Evolutionary conservation across 2,329 filamentous ascomycete species (phyloP).

Genomic region (Penicillium hesseltinei): DNA sequence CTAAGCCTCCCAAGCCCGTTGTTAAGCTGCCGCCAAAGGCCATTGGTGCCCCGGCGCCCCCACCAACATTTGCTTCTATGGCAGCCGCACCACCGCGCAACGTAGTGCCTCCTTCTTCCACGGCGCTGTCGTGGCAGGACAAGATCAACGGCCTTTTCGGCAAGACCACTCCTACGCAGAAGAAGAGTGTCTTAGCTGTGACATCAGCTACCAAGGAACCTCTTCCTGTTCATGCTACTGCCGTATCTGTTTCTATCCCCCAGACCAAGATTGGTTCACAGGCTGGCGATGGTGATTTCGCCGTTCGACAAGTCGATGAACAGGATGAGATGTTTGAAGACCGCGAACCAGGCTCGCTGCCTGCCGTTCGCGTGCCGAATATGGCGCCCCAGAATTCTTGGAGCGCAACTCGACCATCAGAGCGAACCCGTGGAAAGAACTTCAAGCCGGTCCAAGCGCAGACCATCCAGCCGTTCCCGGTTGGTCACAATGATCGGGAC

Average conservation of each 20-base stretch:
- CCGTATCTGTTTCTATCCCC: constrained; percentile 72
- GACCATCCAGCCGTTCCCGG: constrained; percentile 46
- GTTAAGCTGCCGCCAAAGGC: constrained; percentile 73
- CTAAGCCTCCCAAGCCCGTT: constrained; percentile 67
- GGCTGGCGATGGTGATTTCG: constrained; percentile 47
- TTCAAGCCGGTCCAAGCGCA: constrained; percentile 56
- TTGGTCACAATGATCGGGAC: constrained; percentile 41
- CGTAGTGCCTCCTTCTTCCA: constrained; percentile 43
- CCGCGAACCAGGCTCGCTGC: constrained; percentile 76
- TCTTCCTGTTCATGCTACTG: constrained; percentile 57
- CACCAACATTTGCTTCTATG: constrained; percentile 48
- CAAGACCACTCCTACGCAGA: constrained; percentile 55
- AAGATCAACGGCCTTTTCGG: constrained; percentile 75
- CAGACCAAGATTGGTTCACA: constrained; percentile 35
- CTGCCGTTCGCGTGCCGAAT: constrained; percentile 65
- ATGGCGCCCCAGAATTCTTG: constrained; percentile 62
- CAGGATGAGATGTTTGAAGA: constrained; percentile 80
- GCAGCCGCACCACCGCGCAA: constrained; percentile 40
- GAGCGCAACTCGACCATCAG: constrained; percentile 49
- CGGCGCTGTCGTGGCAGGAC: constrained; percentile 67
- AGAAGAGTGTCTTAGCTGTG: constrained; percentile 57
- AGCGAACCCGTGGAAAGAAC: constrained; percentile 44
- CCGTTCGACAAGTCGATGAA: constrained; percentile 69
- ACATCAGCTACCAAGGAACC: constrained; percentile 67
- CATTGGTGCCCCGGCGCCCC: constrained; percentile 43